These are phyloP conservation scores for Paraurostyla sp. DNA, from an alignment of 73 alveolate species.

Conservation along the genomic window DNA sequence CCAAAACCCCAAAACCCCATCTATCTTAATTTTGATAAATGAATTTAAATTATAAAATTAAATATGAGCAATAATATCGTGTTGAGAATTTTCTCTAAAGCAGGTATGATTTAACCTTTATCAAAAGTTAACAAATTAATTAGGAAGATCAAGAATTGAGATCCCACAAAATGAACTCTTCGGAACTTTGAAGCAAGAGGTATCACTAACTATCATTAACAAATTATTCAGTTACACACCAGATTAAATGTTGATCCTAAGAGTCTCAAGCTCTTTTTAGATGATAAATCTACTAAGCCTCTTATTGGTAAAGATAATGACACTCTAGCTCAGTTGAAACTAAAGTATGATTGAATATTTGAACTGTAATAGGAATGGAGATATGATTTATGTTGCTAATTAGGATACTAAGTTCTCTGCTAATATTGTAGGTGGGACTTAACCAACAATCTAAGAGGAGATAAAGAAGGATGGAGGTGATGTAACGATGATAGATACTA, in stretches of 20 bases:
- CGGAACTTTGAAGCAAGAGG: conserved; percentile 76
- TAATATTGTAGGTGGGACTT: conserved; percentile 62
- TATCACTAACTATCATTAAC: background rate
- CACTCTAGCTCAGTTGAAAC: conserved; percentile 54
- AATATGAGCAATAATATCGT: conserved; percentile 62
- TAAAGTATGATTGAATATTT: conserved; percentile 60
- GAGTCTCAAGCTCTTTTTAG: conserved; percentile 73
- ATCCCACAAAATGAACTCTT: conserved; percentile 79
- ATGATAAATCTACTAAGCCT: conserved; percentile 73
- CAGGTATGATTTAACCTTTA: conserved; percentile 41
- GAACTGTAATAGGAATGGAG: conserved; percentile 70
- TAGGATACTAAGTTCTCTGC: conserved; percentile 80
- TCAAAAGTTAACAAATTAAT: background rate
- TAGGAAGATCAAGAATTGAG: conserved; percentile 86
- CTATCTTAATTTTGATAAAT: background rate
- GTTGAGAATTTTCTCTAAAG: conserved; percentile 73
- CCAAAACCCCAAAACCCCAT: too few species aligned
- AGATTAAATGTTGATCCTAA: conserved; percentile 79
- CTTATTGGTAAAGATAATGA: conserved; percentile 65
- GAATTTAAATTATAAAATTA: background rate
- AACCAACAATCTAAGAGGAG: conserved; percentile 78
- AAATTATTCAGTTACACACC: conserved; percentile 44
- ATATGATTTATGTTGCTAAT: conserved; percentile 78
- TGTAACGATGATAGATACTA: conserved; percentile 53
- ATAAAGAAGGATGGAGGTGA: conserved; percentile 23